Conservation (phyloP, 2,329 filamentous ascomycete species). For the Raffaelea arxii region DNA sequence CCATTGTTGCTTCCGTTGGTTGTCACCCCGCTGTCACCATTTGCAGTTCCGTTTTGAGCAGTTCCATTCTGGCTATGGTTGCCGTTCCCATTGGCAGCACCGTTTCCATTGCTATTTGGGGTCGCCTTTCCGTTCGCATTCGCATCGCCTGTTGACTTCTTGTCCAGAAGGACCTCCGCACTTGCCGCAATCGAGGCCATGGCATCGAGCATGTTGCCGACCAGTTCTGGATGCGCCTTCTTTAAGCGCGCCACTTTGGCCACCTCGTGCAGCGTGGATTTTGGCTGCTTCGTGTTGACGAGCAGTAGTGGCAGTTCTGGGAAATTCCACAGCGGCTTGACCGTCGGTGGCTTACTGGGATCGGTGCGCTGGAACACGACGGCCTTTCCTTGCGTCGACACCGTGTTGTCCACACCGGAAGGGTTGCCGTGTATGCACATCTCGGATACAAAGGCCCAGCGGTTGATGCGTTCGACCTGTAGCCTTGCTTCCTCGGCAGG, state of each 20-base stretch:
- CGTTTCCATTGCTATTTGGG: slow-evolving; percentile 1
- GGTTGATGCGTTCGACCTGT: slow-evolving; percentile 91
- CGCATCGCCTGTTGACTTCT: slow-evolving; percentile 57
- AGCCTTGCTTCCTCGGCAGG: slow-evolving; percentile 76
- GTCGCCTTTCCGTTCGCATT: slow-evolving; percentile 42
- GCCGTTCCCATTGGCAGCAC: not conserved
- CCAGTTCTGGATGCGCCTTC: slow-evolving; percentile 62
- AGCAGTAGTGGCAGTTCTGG: slow-evolving; percentile 85
- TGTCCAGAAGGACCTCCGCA: slow-evolving; percentile 42
- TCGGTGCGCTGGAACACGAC: slow-evolving; percentile 80
- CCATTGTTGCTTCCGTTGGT: not conserved
- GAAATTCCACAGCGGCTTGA: slow-evolving; percentile 73
- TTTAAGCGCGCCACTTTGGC: slow-evolving; percentile 72
- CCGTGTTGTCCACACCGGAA: slow-evolving; percentile 94
- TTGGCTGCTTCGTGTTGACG: slow-evolving; percentile 79
- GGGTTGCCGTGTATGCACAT: slow-evolving; percentile 97
- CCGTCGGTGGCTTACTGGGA: slow-evolving; percentile 65
- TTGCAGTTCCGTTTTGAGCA: slow-evolving; percentile 49
- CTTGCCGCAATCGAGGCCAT: slow-evolving; percentile 64
- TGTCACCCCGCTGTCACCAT: slow-evolving; percentile 42
- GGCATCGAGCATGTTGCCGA: slow-evolving; percentile 71
- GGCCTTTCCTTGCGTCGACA: slow-evolving; percentile 85
- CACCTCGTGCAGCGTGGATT: slow-evolving; percentile 78
- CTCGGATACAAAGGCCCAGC: slow-evolving; percentile 94
- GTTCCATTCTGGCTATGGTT: slow-evolving; percentile 20